These are phyloP conservation scores for Brassica incana DNA, from an alignment of 345 rosid species.

Conservation along the genomic window DNA sequence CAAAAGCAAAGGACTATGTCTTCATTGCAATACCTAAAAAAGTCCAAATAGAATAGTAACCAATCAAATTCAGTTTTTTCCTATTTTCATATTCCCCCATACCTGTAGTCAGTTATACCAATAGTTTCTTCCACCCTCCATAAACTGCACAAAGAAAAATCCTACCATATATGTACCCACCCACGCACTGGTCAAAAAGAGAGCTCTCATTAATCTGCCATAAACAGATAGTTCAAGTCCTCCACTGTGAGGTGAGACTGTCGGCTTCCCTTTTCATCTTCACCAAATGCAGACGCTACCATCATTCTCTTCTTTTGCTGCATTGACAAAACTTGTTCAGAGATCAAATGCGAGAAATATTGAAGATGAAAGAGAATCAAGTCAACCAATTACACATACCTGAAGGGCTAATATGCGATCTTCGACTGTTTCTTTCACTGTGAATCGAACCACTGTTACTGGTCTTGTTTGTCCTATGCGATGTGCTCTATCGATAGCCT, in stretches of 20 bases:
- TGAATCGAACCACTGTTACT: conserved; percentile 79
- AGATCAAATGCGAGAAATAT: background rate
- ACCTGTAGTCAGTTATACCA: conserved; percentile 32
- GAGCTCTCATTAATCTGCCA: conserved; percentile 49
- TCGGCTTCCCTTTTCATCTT: conserved; percentile 71
- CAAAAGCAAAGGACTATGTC: conserved; percentile 18
- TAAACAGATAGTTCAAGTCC: conserved; percentile 82
- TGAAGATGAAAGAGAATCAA: background rate
- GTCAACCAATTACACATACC: conserved; percentile 42
- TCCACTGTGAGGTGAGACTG: conserved; percentile 86
- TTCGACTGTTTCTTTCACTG: conserved; percentile 86
- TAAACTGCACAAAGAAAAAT: conserved; percentile 32
- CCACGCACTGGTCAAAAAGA: conserved; percentile 21
- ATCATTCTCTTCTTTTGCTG: conserved; percentile 95
- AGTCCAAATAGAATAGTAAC: conserved; percentile 14
- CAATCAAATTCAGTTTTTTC: conserved; percentile 28
- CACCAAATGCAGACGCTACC: conserved; percentile 96
- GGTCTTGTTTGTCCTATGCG: conserved; percentile 95
- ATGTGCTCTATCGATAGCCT: conserved; percentile 97
- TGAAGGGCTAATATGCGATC: conserved; percentile 91
- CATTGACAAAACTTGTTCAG: conserved; percentile 10
- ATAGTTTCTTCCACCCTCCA: conserved; percentile 18
- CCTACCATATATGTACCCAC: conserved; percentile 39
- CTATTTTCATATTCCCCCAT: conserved; percentile 27
- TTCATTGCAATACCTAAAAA: conserved; percentile 21